Base-by-base conservation (phyloP, 2,329 filamentous ascomycete species). In the Eurotiales sp. region DNA sequence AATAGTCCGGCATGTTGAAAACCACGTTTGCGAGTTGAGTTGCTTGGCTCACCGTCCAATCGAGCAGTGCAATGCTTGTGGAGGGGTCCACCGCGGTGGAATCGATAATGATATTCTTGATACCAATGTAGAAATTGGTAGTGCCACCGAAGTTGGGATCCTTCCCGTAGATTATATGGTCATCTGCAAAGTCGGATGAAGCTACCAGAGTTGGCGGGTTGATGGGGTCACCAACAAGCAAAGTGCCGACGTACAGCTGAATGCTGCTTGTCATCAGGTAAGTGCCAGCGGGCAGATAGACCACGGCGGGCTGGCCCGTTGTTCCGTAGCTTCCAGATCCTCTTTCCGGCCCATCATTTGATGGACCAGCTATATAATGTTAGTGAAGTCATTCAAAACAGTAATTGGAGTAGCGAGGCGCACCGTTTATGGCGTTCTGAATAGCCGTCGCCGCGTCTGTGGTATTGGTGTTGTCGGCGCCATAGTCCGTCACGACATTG, bases 11-110 rank as follows among this genome's bases (percentile, higher is more conserved):
- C 64, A 70, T 70, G 5, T 61, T 61, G 15, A 70, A 61, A 14
- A 61, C 50, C 1, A 68, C 54, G 23, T 68, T 69, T 5, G 63
- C 62, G 42, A 69, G 49, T 2, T 65, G 64, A 2, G 62, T 60
- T 1, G 61, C 66, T 41, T 70, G 67, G 10, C 61, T 61, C 22
- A 69, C 64, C 15, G 63, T 62, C 66, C 66, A 70, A 46, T 69
- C 63, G n/a, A 67, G 50, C 3, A 64, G 58, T 4, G 60, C 63
- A 14, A 69, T 52, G 5, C 45, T 52, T 3, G 46, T 58, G 21
- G 50, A 52, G 0, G 54, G 21, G 0, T 52, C 7, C 1, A 69
- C 52, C 2, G 56, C 54, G 3, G 62, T 64, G 1, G 63, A 65
- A 40, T 68, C 66, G 5, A 69, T 36, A 29, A 68, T 57, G 0